Conservation (phyloP, 2,329 filamentous ascomycete species). For the Stachybotrys chlorohalonatus region DNA sequence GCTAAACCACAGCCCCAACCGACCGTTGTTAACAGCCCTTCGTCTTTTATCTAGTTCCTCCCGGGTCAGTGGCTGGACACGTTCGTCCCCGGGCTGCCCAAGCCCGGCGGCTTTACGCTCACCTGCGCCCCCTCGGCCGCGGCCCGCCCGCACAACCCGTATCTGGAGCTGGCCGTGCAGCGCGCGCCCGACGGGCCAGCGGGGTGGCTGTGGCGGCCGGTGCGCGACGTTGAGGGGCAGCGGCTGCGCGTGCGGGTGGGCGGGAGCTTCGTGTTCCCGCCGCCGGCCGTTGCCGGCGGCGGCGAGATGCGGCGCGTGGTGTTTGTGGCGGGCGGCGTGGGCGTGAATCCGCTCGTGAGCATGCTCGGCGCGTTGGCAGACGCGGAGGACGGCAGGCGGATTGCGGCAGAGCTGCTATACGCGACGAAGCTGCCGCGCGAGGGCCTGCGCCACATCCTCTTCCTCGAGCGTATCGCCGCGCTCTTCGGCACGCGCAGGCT, state of each 20-base stretch:
- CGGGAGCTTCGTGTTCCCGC: slow-evolving; percentile 75
- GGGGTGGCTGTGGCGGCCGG: slow-evolving; percentile 62
- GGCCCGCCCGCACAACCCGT: slow-evolving; percentile 30
- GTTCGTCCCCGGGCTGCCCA: slow-evolving; percentile 57
- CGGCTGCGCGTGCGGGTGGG: slow-evolving; percentile 63
- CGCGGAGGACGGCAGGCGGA: background rate
- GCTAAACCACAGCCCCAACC: background rate
- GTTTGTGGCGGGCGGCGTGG: slow-evolving; percentile 73
- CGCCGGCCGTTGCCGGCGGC: slow-evolving; percentile 28
- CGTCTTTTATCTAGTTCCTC: slow-evolving; percentile 45
- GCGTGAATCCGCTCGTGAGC: slow-evolving; percentile 72
- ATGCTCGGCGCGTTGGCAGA: slow-evolving; percentile 55
- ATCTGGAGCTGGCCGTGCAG: slow-evolving; percentile 74
- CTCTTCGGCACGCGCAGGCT: slow-evolving; percentile 29
- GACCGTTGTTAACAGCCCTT: background rate
- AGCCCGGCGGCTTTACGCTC: slow-evolving; percentile 81
- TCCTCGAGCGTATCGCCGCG: slow-evolving; percentile 36
- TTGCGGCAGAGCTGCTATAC: slow-evolving; percentile 55
- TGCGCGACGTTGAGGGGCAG: slow-evolving; percentile 45
- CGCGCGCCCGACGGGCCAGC: slow-evolving; percentile 58
- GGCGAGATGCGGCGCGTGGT: slow-evolving; percentile 42
- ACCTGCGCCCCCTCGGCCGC: slow-evolving; percentile 61
- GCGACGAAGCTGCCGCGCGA: slow-evolving; percentile 31
- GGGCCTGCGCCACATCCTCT: slow-evolving; percentile 32
- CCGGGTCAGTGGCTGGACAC: slow-evolving; percentile 88